Evolutionary conservation across 305 asterid genomes (phyloP), one percentile per base, ranked within the genome.

Genomic region (Caryopteris hybrid): DNA sequence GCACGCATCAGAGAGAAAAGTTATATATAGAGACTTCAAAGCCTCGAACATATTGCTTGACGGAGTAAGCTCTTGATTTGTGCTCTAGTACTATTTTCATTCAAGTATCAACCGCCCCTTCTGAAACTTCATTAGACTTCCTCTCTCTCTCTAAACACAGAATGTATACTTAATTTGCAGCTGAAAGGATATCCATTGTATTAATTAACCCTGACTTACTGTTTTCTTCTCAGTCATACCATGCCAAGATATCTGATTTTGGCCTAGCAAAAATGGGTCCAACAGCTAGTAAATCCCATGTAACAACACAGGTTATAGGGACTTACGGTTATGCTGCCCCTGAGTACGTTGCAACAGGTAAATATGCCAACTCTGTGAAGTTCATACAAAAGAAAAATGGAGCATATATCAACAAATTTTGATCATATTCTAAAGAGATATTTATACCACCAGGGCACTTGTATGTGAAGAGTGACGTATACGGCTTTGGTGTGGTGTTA

Each of bases 211-310:
- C 47, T 41, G 57, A 39, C 11, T 5, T 18, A 0, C 5, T 21
- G 56, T 58, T 66, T 56, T n/a, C 3, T 20, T 54, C 23, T 29
- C 85, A 84, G 89, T 70, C 82, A 1, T 84, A 84, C 76, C 46
- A 84, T 53, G 84, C 89, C 66, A 84, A 84, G 87, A 59, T 84
- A 69, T 84, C 89, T 8, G 89, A 84, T 59, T 84, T 84, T 22
- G 89, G 89, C 57, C 84, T 84, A 6, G 89, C 89, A 3, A 84
- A 81, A 76, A 50, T 75, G 72, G 89, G 89, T 38, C 87, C 89
- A 22, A 81, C 87, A 0, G 83, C 77, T 7, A 79, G 87, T 64
- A 72, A 36, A 68, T 81, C 89, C 70, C 89, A 84, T 9, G 80
- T 84, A n/a, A 54, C 87, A 2, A 84, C 89, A 12, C 83, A 78